These are phyloP conservation scores for Aspergillus sclerotiicarbonarius DNA, from an alignment of 495 filamentous ascomycete species.

Conservation along the genomic window DNA sequence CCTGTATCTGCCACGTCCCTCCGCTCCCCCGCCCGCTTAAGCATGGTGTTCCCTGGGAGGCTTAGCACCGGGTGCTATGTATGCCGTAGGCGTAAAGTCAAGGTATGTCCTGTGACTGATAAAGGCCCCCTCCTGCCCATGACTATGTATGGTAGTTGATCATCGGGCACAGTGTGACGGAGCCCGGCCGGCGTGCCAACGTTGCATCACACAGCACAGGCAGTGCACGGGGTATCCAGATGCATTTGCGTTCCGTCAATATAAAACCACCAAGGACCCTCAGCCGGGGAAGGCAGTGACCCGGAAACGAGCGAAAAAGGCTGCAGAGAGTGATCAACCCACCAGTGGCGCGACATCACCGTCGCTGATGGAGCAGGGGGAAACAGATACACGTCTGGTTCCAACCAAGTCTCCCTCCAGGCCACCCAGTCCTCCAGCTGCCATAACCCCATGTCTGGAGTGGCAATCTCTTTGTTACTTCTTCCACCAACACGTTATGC, in stretches of 20 bases:
- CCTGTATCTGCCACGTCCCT: not conserved
- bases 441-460: not conserved
- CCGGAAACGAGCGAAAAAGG: not conserved
- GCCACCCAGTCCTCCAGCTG: not conserved
- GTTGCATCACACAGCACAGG: not conserved
- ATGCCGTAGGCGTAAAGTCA: slow-evolving; percentile 10
- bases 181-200: not conserved
- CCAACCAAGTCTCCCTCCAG: not conserved
- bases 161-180: not conserved
- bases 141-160: not conserved
- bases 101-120: not conserved
- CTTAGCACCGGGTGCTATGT: slow-evolving; percentile 7
- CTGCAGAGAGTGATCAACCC: not conserved
- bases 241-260: not conserved
- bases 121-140: not conserved
- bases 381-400: not conserved
- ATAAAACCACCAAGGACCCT: not conserved
- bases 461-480: slow-evolving; percentile 7
- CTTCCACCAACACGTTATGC: slow-evolving; percentile 1
- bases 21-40: not conserved
- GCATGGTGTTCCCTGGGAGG: slow-evolving; percentile 12
- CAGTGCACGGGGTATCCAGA: slow-evolving; percentile 5
- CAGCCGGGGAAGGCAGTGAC: not conserved
- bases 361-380: too few species aligned
- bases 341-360: not conserved